Base-by-base conservation (phyloP, 331 rosid genomes). In the Erythrophleum ivorense region DNA sequence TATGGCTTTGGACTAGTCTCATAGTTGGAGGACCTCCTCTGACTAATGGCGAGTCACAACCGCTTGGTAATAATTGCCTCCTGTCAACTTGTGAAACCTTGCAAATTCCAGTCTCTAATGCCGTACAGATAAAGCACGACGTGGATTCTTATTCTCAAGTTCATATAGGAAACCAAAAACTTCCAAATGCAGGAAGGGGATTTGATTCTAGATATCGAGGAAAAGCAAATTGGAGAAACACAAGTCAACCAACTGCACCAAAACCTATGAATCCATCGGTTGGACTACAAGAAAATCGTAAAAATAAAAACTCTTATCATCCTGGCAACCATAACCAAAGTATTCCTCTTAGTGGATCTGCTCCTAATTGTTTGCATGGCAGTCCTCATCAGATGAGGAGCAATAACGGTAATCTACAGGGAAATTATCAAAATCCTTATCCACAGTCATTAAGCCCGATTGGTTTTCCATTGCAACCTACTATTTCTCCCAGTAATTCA, bases 1-100 rank as follows among this genome's bases (percentile, higher is more conserved):
- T 95, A 48, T 95, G 98, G 98, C 97, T 91, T 64, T 95, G 98
- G 98, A 90, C 97, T 18, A 91, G 81, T 85, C 97, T 95, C 52
- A 78, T 88, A 34, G 90, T 89, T 1, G 98, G 97, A 76, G 98
- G 98, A 9, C 64, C 88, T 31, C 98, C 98, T 7, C 85, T 90
- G n/a, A 69, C 89, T 16, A 85, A 58, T 76, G 89, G 90, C 34
- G 98, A 91, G 78, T 87, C 97, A 18, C 85, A 87, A 48, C 94
- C 85, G 83, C 92, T 89, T 77, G 84, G 73, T 38, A 92, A 80
- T 49, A 85, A 71, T 83, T 78, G 19, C 84, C 58, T 11, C 3
- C 18, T 65, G 48, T 68, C 86, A n/a, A 54, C 76, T 71, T 87
- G 81, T 53, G 85, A 87, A 36, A 65, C 81, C 57, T 41, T 71